Evolutionary conservation across 2,329 filamentous ascomycete species (phyloP).

Genomic region (Talaromyces sp.): DNA sequence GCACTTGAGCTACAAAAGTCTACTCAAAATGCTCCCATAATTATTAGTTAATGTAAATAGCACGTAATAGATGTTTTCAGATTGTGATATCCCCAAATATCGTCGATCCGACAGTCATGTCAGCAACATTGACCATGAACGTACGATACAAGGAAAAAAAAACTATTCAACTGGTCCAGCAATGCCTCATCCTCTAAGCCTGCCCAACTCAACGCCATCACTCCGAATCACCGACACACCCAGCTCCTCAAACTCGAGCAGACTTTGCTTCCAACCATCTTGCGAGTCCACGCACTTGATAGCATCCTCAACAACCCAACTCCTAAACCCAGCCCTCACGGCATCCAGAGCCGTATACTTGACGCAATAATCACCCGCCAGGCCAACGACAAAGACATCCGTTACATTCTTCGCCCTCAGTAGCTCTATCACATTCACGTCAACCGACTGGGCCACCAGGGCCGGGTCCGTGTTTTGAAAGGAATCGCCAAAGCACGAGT

Average conservation of each 20-base stretch:
- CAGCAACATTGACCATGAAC: background rate
- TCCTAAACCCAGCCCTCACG: conserved; percentile 65
- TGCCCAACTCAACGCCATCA: conserved; percentile 51
- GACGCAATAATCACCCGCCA: conserved; percentile 89
- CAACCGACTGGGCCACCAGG: conserved; percentile 27
- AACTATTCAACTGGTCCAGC: background rate
- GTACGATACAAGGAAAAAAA: background rate
- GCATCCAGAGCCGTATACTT: conserved; percentile 75
- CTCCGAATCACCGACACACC: conserved; percentile 60
- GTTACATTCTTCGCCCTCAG: conserved; percentile 58
- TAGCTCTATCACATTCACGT: conserved; percentile 54
- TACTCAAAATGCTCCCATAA: background rate
- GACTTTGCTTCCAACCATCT: conserved; percentile 50
- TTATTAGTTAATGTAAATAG: background rate
- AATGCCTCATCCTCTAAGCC: conserved; percentile 29
- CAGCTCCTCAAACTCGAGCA: conserved; percentile 47
- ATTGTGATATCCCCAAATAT: background rate
- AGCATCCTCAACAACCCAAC: conserved; percentile 71
- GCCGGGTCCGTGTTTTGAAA: conserved; percentile 49
- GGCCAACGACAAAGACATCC: conserved; percentile 76
- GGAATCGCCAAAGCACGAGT: conserved; percentile 81
- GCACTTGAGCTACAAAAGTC: too few relatives aligned
- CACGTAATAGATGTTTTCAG: background rate
- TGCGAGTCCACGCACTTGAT: conserved; percentile 65
- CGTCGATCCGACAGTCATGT: background rate